Base-by-base conservation (phyloP, 1,284 basidiomycete species). In the Ganoderma resinaceum region DNA sequence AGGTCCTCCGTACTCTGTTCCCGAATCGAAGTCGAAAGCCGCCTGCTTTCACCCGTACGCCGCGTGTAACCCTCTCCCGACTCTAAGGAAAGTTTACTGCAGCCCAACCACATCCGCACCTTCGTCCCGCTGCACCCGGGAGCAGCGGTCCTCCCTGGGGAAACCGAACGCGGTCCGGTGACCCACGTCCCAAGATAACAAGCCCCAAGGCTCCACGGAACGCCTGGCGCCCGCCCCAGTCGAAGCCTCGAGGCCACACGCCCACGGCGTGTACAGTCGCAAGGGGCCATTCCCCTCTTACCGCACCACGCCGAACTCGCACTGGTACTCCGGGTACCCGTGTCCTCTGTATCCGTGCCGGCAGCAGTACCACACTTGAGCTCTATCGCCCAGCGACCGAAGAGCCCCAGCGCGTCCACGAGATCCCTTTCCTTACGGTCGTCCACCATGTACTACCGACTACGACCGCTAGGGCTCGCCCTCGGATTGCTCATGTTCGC, bases 391-490 rank as follows among this genome's bases (percentile, higher is more conserved):
- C 63, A 57, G 61, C 23, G 31, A 20, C 52, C 20, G n/a, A 29
- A 33, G 49, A 46, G 37, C 23, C 57, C 53, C 37, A 31, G 31
- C 43, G 29, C 35, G 61, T 35, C 6, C 52, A 29, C 29, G 52
- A 16, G 16, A 31, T 18, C 29, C 16, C 26, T 16, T 29, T 49
- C 53, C 58, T 61, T 63, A 55, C 62, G 62, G 60, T 46, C 38
- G 33, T 37, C 69, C 65, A 55, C 59, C 65, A 71, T 68, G 64
- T 61, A 31, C 29, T 6, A 2, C 29, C 29, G 14, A 23, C 52
- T 33, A 5, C 29, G 14, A 23, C 52, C 20, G 23, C 62, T 57
- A n/a, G 23, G n/a, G 14, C 33, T 59, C 58, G 52, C 63, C 55
- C 26, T 63, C 37, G 49, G 14, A 2, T 23, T 59, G 58, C 62